phyloP scores from a whole-genome alignment of 768 basidiomycete genomes.

The Hypsizygus marmoreus region DNA sequence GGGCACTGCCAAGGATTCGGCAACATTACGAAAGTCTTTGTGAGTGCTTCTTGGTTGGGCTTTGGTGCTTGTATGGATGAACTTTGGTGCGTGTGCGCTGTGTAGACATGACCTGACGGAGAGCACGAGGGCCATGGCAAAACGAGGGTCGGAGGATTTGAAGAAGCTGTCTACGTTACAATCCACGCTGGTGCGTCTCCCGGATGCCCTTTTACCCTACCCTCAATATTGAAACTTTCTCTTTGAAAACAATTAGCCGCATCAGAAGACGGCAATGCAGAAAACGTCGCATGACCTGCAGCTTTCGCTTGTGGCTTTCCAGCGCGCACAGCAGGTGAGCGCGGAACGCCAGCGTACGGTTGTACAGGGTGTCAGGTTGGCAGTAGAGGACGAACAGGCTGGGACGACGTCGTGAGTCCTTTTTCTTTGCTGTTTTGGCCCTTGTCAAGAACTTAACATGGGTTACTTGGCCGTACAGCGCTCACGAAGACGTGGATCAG shows the following conservation, averaged over 20 bases:
- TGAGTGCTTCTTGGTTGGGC: conserved; percentile 41
- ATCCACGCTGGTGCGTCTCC: conserved; percentile 57
- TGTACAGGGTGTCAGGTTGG: conserved; percentile 83
- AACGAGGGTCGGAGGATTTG: conserved; percentile 89
- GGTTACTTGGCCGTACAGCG: conserved; percentile 31
- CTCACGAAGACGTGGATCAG: conserved; percentile 38
- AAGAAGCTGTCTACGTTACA: conserved; percentile 84
- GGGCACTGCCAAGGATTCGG: conserved; percentile 81
- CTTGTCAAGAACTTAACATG: too few relatives aligned
- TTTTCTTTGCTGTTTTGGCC: too few relatives aligned
- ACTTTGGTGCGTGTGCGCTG: conserved; percentile 6
- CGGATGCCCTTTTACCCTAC: conserved; percentile 1
- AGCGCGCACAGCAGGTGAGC: conserved; percentile 86
- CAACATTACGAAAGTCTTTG: conserved; percentile 80
- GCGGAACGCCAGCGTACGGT: conserved; percentile 89
- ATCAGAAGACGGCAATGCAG: conserved; percentile 80
- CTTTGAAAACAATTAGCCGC: conserved; percentile 62
- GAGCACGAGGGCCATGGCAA: conserved; percentile 91
- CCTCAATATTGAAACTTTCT: conserved; percentile 3
- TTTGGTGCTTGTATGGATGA: background rate
- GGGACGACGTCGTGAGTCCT: conserved; percentile 26
- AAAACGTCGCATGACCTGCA: conserved; percentile 95
- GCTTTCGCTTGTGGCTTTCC: conserved; percentile 86
- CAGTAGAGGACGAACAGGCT: conserved; percentile 72
- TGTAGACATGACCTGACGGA: conserved; percentile 91